Base-by-base conservation (phyloP, 441 rosid species). In the Eruca vesicaria region DNA sequence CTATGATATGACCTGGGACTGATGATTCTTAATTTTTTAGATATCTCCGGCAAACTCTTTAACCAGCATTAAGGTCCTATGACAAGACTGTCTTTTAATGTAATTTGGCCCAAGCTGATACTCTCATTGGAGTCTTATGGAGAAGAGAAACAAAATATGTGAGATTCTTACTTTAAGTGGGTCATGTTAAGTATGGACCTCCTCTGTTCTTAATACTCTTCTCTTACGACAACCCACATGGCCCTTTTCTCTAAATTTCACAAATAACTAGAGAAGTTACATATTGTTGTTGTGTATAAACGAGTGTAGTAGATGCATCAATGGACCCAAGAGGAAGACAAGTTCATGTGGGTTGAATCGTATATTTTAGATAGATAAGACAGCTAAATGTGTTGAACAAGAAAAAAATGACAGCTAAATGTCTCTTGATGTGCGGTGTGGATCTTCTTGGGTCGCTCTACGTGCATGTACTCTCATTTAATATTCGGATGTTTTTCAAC, bases 331-430 rank as follows among this genome's bases (percentile, higher is more conserved):
- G 32, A 69, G 1, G 11, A 63, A 63, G 75, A 69, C 79, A 69
- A 63, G 8, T 32, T 69, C 75, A 63, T 76, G 75, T 70, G 75
- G 75, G 66, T 41, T 55, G 53, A 21, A 12, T 69, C 66, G 80
- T 76, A 70, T 33, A 70, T 69, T 57, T 76, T 43, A 70, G 80
- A 70, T 56, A 57, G 67, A 70, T 65, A 57, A 65, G 76, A 70
- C 71, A 77, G 80, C 80, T 65, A 55, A 21, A 70, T 66, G 60
- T 53, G n/a, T n/a, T n/a, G n/a, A n/a, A n/a, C n/a, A n/a, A n/a
- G n/a, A n/a, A n/a, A n/a, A n/a, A n/a, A n/a, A n/a, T n/a, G 76
- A 70, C 71, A 77, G 80, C 80, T 65, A 55, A 21, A 70, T 66
- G 60, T 53, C 43, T 55, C 21, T 16, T 45, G 63, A 71, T 64